Evolutionary conservation across 306 rosid species (phyloP).

Genomic region (Citrullus mucosospermus): DNA sequence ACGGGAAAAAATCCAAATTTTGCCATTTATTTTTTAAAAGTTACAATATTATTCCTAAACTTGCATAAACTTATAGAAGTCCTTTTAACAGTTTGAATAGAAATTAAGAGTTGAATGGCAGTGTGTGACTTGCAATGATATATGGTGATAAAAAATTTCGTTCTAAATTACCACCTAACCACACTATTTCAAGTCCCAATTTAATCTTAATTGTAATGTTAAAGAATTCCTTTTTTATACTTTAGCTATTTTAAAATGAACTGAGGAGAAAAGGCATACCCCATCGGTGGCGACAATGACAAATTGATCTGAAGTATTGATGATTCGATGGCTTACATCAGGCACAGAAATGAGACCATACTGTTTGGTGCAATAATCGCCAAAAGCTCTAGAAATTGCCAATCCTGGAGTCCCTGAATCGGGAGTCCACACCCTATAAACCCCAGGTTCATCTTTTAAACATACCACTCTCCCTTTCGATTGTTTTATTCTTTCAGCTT

Average conservation of each 20-base stretch:
- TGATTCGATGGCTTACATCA: constrained; percentile 56
- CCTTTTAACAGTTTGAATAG: too few species aligned
- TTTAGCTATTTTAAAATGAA: too few species aligned
- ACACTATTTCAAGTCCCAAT: too few species aligned
- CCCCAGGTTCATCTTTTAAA: constrained; percentile 73
- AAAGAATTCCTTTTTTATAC: too few species aligned
- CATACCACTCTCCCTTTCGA: constrained; percentile 70
- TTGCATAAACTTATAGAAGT: too few species aligned
- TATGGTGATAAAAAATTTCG: too few species aligned
- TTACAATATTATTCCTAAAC: too few species aligned
- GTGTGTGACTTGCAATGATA: too few species aligned
- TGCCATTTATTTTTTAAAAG: too few species aligned
- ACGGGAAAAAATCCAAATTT: too few species aligned
- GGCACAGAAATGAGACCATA: constrained; percentile 87
- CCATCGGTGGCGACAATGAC: constrained; percentile 88
- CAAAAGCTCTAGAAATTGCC: constrained; percentile 93
- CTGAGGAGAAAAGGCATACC: constrained; percentile 22
- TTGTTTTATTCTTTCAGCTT: constrained; percentile 65
- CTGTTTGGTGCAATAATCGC: constrained; percentile 70
- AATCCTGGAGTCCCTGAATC: constrained; percentile 63
- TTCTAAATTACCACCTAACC: accelerated
- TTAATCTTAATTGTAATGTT: too few species aligned
- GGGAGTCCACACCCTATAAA: constrained; percentile 76
- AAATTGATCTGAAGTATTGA: constrained; percentile 53
- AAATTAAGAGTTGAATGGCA: too few species aligned